These are phyloP conservation scores for Keithomyces neogunnii DNA, from an alignment of 2,329 filamentous ascomycete genomes.

Conservation along the genomic window DNA sequence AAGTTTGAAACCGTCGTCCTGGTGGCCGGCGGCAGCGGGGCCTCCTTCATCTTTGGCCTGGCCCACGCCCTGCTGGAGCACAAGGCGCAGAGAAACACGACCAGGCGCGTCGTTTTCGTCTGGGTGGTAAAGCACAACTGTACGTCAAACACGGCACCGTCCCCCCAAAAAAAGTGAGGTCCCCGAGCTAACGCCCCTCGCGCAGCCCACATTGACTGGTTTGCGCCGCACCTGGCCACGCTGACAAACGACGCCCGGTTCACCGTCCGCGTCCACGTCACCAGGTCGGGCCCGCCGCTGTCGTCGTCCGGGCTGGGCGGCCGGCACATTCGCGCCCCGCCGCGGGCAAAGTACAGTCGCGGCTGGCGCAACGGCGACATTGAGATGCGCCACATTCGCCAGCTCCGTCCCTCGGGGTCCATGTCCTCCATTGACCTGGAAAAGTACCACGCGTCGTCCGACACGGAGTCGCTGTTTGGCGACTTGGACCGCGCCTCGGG, in stretches of 20 bases:
- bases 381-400: background rate
- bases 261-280: slow-evolving; percentile 26
- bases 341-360: background rate
- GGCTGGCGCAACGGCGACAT: background rate
- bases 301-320: background rate
- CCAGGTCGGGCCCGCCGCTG: slow-evolving; percentile 11
- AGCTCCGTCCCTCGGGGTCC: background rate
- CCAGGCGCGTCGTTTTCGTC: slow-evolving; percentile 26
- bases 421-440: slow-evolving; percentile 8
- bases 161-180: background rate
- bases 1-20: slow-evolving; percentile 48
- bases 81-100: slow-evolving; percentile 8
- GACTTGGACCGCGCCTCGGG: background rate
- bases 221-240: slow-evolving; percentile 23
- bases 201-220: slow-evolving; percentile 29
- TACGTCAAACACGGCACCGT: slow-evolving; percentile 13
- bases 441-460: slow-evolving; percentile 9
- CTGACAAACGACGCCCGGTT: slow-evolving; percentile 22
- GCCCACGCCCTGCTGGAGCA: slow-evolving; percentile 27
- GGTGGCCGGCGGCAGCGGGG: slow-evolving; percentile 52
- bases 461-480: slow-evolving; percentile 11
- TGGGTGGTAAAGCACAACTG: slow-evolving; percentile 30
- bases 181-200: background rate
- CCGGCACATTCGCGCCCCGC: background rate
- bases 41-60: slow-evolving; percentile 42